Evolutionary conservation across 208 protist species (phyloP).

Genomic region (Crithidia thermophila): DNA sequence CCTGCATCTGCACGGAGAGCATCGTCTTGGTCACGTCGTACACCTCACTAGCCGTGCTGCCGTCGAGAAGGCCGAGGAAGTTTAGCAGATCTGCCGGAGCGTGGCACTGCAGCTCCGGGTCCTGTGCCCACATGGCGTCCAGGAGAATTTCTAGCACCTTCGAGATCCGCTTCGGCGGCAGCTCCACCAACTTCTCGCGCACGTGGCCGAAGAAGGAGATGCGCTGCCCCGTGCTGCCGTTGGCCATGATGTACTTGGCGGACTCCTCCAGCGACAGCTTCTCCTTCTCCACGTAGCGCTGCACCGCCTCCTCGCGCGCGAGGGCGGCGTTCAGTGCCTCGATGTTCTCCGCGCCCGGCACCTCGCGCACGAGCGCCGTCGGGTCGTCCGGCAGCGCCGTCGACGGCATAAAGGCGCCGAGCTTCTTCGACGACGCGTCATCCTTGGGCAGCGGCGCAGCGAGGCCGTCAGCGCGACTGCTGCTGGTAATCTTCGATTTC

Average conservation of each 20-base stretch:
- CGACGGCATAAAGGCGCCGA: constrained; percentile 36
- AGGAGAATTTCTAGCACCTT: constrained; percentile 76
- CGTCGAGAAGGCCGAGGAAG: constrained; percentile 64
- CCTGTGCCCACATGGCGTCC: constrained; percentile 89
- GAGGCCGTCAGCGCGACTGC: constrained; percentile 10
- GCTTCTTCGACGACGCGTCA: constrained; percentile 18
- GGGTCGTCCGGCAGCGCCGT: constrained; percentile 74
- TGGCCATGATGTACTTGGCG: constrained; percentile 88
- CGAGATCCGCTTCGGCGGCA: constrained; percentile 57
- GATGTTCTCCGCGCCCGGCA: constrained; percentile 86
- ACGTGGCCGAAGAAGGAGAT: constrained; percentile 83
- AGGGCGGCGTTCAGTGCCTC: constrained; percentile 81
- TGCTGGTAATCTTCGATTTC: constrained; percentile 16
- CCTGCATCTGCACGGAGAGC: constrained; percentile 82
- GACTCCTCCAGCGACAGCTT: constrained; percentile 86
- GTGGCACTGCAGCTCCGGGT: constrained; percentile 86
- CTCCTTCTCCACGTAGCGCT: constrained; percentile 86
- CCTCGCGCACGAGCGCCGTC: constrained; percentile 83
- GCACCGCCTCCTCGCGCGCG: constrained; percentile 89
- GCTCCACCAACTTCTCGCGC: constrained; percentile 55
- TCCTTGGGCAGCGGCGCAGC: constrained; percentile 1
- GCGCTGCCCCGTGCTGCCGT: constrained; percentile 88
- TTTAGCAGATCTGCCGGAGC: constrained; percentile 65
- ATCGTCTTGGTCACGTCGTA: constrained; percentile 87
- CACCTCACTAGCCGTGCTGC: constrained; percentile 56